These are phyloP conservation scores for Phytophthora macrochlamydospora DNA, from an alignment of 352 stramenopile genomes.

Conservation along the genomic window DNA sequence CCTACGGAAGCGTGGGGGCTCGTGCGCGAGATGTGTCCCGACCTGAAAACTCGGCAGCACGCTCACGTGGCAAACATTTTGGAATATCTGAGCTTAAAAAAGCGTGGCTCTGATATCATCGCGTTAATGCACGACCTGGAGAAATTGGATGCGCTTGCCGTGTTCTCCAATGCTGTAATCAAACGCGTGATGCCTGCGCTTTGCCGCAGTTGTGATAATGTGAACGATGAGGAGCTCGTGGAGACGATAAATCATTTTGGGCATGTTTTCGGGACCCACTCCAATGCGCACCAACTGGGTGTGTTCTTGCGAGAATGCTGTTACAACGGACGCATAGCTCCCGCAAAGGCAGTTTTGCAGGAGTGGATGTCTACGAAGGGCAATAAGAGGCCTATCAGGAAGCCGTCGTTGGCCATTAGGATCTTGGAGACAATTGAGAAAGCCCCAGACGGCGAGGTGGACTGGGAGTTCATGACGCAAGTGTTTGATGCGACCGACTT, in stretches of 20 bases:
- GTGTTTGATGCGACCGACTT: constrained; percentile 44
- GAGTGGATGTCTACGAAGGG: constrained; percentile 29
- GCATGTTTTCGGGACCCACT: constrained; percentile 36
- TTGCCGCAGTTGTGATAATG: constrained; percentile 30
- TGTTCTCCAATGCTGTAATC: constrained; percentile 39
- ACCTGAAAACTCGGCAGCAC: constrained; percentile 31
- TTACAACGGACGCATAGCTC: constrained; percentile 29
- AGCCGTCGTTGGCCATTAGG: constrained; percentile 23
- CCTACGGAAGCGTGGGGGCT: constrained; percentile 44
- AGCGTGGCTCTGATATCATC: constrained; percentile 37
- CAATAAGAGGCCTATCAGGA: constrained; percentile 31
- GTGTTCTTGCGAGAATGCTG: constrained; percentile 52
- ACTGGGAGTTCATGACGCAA: constrained; percentile 39
- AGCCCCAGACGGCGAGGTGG: constrained; percentile 16
- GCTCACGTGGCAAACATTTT: constrained; percentile 49
- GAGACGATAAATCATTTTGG: constrained; percentile 33
- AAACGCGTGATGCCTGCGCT: constrained; percentile 49
- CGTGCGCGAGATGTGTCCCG: constrained; percentile 34
- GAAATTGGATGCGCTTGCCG: constrained; percentile 29
- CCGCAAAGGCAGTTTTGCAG: constrained; percentile 35
- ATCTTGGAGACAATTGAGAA: constrained; percentile 34
- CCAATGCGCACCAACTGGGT: constrained; percentile 41
- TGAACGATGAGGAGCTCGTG: constrained; percentile 49
- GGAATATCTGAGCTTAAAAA: constrained; percentile 48
- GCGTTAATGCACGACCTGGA: constrained; percentile 41